Evolutionary conservation across 345 rosid species (phyloP).

Genomic region (Durio zibethinus): DNA sequence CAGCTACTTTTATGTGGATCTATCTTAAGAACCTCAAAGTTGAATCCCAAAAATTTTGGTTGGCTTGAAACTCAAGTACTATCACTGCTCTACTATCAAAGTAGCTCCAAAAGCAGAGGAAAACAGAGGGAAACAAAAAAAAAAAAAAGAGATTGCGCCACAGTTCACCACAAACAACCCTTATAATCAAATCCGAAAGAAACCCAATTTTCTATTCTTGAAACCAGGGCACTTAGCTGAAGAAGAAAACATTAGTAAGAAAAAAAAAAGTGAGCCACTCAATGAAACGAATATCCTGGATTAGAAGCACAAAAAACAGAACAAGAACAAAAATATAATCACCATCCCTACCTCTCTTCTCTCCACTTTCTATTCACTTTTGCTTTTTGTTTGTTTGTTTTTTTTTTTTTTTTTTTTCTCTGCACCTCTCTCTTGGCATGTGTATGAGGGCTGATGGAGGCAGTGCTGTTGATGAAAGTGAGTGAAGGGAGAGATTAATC

Average conservation of each 20-base stretch:
- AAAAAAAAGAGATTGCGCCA: background rate
- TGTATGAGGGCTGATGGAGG: slow-evolving; percentile 12
- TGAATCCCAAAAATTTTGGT: background rate
- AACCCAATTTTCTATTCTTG: slow-evolving; percentile 21
- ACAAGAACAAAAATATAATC: background rate
- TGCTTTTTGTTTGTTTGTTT: too few species aligned
- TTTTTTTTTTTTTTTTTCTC: background rate
- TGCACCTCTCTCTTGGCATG: background rate
- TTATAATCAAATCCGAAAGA: slow-evolving; percentile 24
- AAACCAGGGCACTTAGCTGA: slow-evolving; percentile 26
- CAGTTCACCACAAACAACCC: background rate
- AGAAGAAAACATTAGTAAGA: slow-evolving; percentile 18
- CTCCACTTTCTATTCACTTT: background rate
- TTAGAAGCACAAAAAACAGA: background rate
- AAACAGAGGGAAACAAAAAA: slow-evolving; percentile 6
- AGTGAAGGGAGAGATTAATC: background rate
- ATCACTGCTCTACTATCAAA: background rate
- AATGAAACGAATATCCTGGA: slow-evolving; percentile 13
- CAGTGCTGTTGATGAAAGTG: slow-evolving; percentile 16
- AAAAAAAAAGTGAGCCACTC: background rate
- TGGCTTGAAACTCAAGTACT: slow-evolving; percentile 1
- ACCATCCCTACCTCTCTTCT: slow-evolving; percentile 10
- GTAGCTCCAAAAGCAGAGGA: slow-evolving; percentile 12
- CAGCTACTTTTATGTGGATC: background rate
- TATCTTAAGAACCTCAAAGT: background rate